Evolutionary conservation across 2,329 filamentous ascomycete genomes (phyloP).

Genomic region (Anthostomella pinea): DNA sequence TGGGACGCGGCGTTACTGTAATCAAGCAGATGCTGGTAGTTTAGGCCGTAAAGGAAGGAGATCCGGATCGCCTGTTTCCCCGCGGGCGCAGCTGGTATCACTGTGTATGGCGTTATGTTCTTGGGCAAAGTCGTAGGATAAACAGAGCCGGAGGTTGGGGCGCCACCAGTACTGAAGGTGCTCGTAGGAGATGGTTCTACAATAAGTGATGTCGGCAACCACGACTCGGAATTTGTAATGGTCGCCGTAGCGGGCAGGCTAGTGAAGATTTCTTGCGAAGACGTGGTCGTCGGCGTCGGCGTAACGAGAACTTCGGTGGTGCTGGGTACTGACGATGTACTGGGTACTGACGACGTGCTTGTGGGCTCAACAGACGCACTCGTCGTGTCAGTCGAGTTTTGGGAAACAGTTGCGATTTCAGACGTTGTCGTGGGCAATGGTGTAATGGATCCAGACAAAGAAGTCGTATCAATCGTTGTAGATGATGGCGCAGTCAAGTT

Average conservation of each 20-base stretch:
- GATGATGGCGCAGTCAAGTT: constrained; percentile 10
- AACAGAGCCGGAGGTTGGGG: constrained; percentile 46
- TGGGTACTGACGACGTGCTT: constrained; percentile 2
- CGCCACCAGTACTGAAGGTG: constrained; percentile 36
- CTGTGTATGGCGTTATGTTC: constrained; percentile 68
- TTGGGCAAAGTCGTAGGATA: constrained; percentile 68
- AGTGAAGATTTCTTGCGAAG: constrained; percentile 32
- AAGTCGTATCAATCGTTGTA: constrained; percentile 11
- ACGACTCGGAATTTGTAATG: constrained; percentile 42
- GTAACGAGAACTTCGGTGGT: constrained; percentile 8
- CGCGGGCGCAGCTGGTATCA: constrained; percentile 50
- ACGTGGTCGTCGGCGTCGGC: constrained; percentile 10
- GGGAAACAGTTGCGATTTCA: constrained; percentile 11
- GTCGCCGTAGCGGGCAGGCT: constrained; percentile 43
- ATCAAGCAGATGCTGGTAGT: constrained; percentile 78
- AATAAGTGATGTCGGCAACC: constrained; percentile 61
- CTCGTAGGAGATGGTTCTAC: constrained; percentile 46
- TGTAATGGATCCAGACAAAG: constrained; percentile 9
- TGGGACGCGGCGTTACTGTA: constrained; percentile 73
- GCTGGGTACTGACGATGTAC: too few species aligned
- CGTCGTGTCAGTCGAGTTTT: too few species aligned
- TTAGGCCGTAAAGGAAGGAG: constrained; percentile 76
- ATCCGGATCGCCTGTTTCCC: constrained; percentile 76
- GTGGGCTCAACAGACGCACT: constrained; percentile 1
- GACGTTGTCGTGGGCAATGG: constrained; percentile 13